A percentile compares a stretch with the other conserved stretches of the same genome.
These are phyloP conservation scores for Solanum acaule DNA, from an alignment of 257 asterid genomes.

Conservation along the genomic window DNA sequence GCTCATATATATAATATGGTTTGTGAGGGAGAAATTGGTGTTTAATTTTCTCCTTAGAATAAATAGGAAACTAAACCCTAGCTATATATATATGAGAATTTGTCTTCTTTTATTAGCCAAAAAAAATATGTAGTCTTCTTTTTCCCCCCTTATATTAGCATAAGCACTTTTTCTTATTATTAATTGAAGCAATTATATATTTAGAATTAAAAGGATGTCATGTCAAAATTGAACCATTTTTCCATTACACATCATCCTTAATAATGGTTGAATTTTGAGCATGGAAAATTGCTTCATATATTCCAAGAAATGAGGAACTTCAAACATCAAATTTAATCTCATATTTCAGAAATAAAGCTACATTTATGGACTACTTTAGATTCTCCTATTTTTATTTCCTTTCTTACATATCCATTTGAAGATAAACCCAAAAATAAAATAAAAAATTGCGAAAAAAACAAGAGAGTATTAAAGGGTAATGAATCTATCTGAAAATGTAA, in stretches of 20 bases:
- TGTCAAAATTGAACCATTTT: neutral
- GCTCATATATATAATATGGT: neutral
- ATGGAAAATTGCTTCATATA: neutral
- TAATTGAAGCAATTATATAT: neutral
- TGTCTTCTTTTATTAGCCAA: neutral
- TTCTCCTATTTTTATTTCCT: neutral
- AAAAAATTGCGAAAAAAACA: neutral
- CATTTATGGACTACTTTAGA: neutral
- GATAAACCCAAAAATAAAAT: neutral
- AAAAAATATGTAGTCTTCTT: neutral
- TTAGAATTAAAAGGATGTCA: neutral
- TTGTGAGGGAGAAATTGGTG: neutral
- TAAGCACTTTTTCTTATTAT: neutral
- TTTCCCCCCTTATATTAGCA: neutral
- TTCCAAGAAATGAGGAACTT: neutral
- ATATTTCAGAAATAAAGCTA: neutral
- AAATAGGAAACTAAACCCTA: neutral
- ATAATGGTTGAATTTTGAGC: neutral
- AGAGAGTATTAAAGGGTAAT: neutral
- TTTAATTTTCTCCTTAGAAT: neutral
- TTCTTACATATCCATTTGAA: neutral
- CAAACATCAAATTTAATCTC: neutral
- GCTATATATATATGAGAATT: neutral
- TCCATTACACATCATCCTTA: neutral
- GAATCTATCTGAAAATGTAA: conserved; percentile 33